Evolutionary conservation across 257 asterid genomes (phyloP), one percentile per base, ranked within the genome.

Genomic region (Rhazya stricta): DNA sequence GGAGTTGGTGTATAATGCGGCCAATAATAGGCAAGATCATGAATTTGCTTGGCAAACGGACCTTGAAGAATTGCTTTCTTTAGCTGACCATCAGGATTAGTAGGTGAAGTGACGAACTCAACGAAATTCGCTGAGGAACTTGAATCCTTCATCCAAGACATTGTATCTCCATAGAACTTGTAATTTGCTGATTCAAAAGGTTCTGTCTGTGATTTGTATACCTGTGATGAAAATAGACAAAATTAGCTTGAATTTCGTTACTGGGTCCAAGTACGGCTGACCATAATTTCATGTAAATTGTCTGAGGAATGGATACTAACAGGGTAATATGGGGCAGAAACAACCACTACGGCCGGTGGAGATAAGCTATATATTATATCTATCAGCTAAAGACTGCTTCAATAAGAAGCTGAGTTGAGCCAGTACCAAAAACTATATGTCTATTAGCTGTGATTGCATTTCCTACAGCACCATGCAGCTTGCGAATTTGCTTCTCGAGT

Each of bases 361-460:
- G 41, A 54, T 3, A 54, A 58, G 18, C 67, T 34, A 41, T 69
- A n/a, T n/a, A n/a, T n/a, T n/a, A n/a, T n/a, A n/a, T n/a, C n/a
- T 32, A 10, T 3, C 30, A 29, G 39, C 25, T 23, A 79, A 79
- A 18, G 15, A 89, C 85, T 0, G 96, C 97, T 18, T 96, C 97
- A 51, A 65, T 67, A 3, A 89, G 85, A 34, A 92, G 92, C 37
- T 89, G 97, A 3, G 96, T 85, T 25, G 96, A 92, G 34, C 97
- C 97, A 15, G 53, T 83, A 1, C 97, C 96, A 73, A 89, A 88
- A 6, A 90, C 51, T 25, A 92, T 77, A 80, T 80, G 71, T 56
- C 81, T 92, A 4, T 83, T 91, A n/a, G 86, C 43, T 0, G 96
- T 84, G 42, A 75, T 19, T 25, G 96, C 96, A 48, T 90, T 92